Percentiles rank a stretch among this genome's conserved stretches.
phyloP scores from a whole-genome alignment of 208 protist species.

The Trypanosoma cruzi region DNA sequence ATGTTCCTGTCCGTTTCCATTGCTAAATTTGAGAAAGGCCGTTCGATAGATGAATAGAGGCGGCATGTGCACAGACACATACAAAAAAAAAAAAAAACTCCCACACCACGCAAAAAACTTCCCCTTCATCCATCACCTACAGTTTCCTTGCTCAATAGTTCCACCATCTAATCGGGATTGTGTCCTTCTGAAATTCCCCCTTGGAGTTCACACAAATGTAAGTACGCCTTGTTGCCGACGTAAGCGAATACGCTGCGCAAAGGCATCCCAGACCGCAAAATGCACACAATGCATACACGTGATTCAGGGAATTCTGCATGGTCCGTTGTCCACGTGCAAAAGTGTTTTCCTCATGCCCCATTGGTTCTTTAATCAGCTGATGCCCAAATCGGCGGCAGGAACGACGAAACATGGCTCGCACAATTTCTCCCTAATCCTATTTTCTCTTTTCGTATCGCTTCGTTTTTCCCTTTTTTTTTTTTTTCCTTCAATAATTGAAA shows the following conservation, averaged over 20 bases:
- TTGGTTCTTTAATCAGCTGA: conserved; percentile 90
- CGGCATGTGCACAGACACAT: background rate
- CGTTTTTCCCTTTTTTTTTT: background rate
- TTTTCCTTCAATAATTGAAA: conserved; percentile 1
- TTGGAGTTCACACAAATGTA: conserved; percentile 58
- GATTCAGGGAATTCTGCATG: conserved; percentile 54
- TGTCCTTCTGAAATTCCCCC: conserved; percentile 61
- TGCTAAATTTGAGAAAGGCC: conserved; percentile 2
- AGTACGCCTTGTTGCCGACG: conserved; percentile 49
- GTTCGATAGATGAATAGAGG: background rate
- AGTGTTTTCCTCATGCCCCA: conserved; percentile 87
- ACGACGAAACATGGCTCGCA: conserved; percentile 56
- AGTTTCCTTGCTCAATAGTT: conserved; percentile 49
- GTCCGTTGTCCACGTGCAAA: conserved; percentile 73
- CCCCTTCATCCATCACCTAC: background rate
- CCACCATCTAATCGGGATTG: conserved; percentile 77
- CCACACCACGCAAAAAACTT: background rate
- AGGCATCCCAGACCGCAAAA: conserved; percentile 64
- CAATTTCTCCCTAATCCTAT: conserved; percentile 25
- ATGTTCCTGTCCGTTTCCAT: background rate
- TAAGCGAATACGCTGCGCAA: conserved; percentile 60
- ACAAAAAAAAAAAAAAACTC: conserved; percentile 2
- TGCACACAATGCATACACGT: conserved; percentile 49
- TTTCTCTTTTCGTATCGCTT: conserved; percentile 26
- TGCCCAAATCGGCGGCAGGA: conserved; percentile 61